Percentiles rank a stretch among this genome's conserved stretches.
Evolutionary conservation across 768 basidiomycete species (phyloP).

Genomic region (Dacryopinax primogenitus): DNA sequence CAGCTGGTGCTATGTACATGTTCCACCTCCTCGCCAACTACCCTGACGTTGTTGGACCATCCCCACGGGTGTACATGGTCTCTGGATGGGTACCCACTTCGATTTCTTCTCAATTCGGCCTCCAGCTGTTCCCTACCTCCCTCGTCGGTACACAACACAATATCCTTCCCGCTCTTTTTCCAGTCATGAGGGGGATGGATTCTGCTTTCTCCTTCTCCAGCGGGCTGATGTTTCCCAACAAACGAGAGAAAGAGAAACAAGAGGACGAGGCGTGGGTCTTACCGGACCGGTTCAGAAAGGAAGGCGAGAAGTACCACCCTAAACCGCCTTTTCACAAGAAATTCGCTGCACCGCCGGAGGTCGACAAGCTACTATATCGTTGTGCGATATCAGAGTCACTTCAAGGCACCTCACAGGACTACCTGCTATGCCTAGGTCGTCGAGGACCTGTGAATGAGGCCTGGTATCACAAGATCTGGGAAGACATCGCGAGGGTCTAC

Average conservation of each 20-base stretch:
- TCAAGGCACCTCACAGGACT: not conserved
- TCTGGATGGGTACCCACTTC: not conserved
- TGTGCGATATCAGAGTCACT: not conserved
- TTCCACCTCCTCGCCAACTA: not conserved
- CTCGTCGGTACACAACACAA: not conserved
- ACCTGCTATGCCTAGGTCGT: not conserved
- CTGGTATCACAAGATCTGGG: not conserved
- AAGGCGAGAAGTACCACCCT: not conserved
- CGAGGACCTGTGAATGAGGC: not conserved
- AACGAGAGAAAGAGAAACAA: not conserved
- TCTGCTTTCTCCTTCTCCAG: not conserved
- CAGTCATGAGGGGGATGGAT: not conserved
- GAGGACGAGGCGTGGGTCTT: not conserved
- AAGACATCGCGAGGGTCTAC: not conserved
- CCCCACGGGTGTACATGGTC: not conserved
- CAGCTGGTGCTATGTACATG: not conserved
- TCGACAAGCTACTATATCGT: not conserved
- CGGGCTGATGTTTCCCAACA: not conserved
- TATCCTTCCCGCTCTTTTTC: not conserved
- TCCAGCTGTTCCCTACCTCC: not conserved
- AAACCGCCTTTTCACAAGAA: not conserved
- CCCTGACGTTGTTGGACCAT: not conserved
- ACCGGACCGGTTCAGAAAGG: conserved; percentile 1
- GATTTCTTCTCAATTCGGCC: not conserved
- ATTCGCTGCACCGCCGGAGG: not conserved